Evolutionary conservation across 352 stramenopile genomes (phyloP), one percentile per base, ranked within the genome.

Genomic region (Globisporangium paroecandrum): DNA sequence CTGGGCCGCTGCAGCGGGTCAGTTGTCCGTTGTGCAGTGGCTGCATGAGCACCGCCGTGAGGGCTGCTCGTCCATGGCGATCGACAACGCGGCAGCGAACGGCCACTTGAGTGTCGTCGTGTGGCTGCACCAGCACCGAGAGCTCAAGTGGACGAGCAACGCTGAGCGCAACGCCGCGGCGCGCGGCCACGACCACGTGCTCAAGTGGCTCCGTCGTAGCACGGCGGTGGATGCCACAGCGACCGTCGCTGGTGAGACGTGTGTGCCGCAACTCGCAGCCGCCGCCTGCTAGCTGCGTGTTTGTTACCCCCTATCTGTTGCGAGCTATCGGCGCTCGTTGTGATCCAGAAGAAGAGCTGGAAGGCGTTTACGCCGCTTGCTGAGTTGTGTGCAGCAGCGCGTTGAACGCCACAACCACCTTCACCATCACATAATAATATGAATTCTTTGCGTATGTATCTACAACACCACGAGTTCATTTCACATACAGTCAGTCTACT

Each of bases 1-100:
- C 67, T 88, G 87, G 71, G 84, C 84, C 0, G 81, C 84, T 0
- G 69, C 81, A 25, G 65, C 82, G 43, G 84, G 84, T 10, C 77
- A 92, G 46, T 65, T 92, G n/a, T 43, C 76, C 1, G 76, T 90
- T 3, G 68, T 92, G 2, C 58, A 87, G 47, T 93, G 82, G 82
- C 73, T 93, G 13, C 81, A 93, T 34, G 54, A 32, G 10, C 65
- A 89, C 54, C 66, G 82, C 2, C 78, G 70, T 9, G 81, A 89
- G 69, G 81, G 79, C 5, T 85, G 78, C 32, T 62, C 63, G 53
- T 38, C 38, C 25, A 38, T 61, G 13, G 51, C 53, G 41, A 68
- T 68, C 5, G 53, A 68, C 15, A 54, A 20, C 4, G 63, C 63
- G 4, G 32, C 20, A 1, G 53, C 53, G n/a, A 61, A 62, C 20